Conservation (phyloP, 257 asterid genomes). For the Solanum dulcamara region DNA sequence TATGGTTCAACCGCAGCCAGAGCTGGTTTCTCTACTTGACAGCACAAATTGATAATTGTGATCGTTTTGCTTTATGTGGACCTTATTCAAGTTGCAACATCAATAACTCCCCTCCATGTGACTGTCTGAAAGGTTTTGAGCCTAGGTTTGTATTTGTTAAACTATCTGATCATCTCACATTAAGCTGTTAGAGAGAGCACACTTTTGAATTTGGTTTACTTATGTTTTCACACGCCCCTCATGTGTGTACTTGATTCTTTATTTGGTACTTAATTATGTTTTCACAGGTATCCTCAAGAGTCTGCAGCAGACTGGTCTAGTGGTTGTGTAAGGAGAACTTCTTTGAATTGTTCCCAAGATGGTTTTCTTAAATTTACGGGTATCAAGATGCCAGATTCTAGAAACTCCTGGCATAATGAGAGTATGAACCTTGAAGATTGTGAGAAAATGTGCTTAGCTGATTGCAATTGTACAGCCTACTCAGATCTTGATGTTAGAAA, state of each 20-base stretch:
- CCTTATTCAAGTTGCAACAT: constrained; percentile 3
- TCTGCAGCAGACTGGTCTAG: constrained; percentile 14
- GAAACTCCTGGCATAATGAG: constrained; percentile 2
- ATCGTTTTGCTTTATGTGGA: constrained; percentile 19
- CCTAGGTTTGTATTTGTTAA: neutral
- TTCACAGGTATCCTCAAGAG: constrained; percentile 11
- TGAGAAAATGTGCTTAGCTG: neutral
- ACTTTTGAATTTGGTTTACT: neutral
- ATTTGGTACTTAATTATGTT: neutral
- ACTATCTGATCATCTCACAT: neutral
- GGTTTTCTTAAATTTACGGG: constrained; percentile 9
- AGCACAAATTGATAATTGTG: constrained; percentile 19
- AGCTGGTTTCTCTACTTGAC: constrained; percentile 10
- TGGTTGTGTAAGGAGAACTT: constrained; percentile 18
- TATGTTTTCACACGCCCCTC: neutral
- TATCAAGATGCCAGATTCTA: constrained; percentile 18
- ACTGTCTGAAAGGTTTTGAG: constrained; percentile 19
- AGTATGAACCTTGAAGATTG: constrained; percentile 17
- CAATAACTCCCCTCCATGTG: constrained; percentile 7
- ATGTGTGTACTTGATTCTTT: neutral
- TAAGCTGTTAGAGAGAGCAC: neutral
- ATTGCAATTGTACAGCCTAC: constrained; percentile 12
- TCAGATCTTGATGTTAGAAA: neutral
- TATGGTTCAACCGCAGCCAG: constrained; percentile 8
- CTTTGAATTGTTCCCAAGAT: constrained; percentile 14